Evolutionary conservation across 371 early-diverging fungal species (phyloP).

Genomic region (Coemansia sp.): DNA sequence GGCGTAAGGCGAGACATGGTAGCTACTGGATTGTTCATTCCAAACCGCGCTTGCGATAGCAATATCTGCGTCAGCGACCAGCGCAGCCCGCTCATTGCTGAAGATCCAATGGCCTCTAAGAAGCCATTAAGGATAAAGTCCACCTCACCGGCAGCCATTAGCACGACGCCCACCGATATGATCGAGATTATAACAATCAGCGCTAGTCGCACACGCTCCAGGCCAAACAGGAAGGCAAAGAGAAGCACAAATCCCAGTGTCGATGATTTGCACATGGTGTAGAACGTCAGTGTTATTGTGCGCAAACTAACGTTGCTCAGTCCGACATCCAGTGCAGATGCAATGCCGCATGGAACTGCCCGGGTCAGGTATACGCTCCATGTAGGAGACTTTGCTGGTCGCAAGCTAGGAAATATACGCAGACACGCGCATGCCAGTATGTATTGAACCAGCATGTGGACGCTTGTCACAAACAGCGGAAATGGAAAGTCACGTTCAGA

Average conservation of each 20-base stretch:
- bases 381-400: constrained; percentile 57
- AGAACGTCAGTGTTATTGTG: constrained; percentile 83
- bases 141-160: constrained; percentile 80
- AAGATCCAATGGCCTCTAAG: constrained; percentile 66
- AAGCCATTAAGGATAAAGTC: constrained; percentile 72
- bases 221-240: constrained; percentile 84
- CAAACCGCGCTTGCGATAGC: constrained; percentile 63
- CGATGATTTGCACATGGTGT: constrained; percentile 94
- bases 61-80: constrained; percentile 86
- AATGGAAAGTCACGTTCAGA: constrained; percentile 72
- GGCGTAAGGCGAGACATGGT: constrained; percentile 76
- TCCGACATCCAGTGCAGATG: constrained; percentile 88
- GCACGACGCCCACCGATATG: constrained; percentile 77
- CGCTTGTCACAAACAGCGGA: constrained; percentile 74
- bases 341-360: constrained; percentile 80
- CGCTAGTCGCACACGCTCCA: constrained; percentile 68
- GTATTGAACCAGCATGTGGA: constrained; percentile 75
- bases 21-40: constrained; percentile 82
- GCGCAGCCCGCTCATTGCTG: constrained; percentile 76
- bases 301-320: constrained; percentile 82
- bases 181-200: constrained; percentile 71
- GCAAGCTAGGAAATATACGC: constrained; percentile 56
- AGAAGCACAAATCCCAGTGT: constrained; percentile 84
- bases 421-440: constrained; percentile 59
- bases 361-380: constrained; percentile 48